Base-by-base conservation (phyloP, 1,139 yeast genomes). In the Geotrichum phurueaensis region DNA sequence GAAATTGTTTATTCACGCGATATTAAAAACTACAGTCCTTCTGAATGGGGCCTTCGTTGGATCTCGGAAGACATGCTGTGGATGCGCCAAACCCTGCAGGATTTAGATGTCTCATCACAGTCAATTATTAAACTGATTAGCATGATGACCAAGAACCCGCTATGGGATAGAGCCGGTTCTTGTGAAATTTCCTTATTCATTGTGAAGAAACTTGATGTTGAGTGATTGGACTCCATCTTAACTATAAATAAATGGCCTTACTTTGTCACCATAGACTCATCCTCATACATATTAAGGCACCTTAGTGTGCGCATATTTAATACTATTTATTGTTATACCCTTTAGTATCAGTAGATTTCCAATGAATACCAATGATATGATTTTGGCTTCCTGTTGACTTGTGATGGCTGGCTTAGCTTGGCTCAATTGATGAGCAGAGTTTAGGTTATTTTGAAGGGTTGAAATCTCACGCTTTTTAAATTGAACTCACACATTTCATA, bases 11-110 rank as follows among this genome's bases (percentile, higher is more conserved):
- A 65, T 54, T 36, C 60, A 4, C 53, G 61, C 12, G 39, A 59
- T 33, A 45, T 64, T 12, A 59, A 62, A 5, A 60, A 60, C 27
- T 61, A 63, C 39, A 48, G 60, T 13, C 61, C 66, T 39, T 27
- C 57, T 27, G 65, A 67, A 51, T 69, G 72, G 72, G 70, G 71
- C 10, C 60, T 59, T 47, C 53, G 66, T 6, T 69, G 71, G 71
- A 58, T 67, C 18, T 60, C 64, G 15, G 67, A 67, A 56, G 69
- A 67, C 55, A 59, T 66, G 29, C 65, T 64, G 6, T 67, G 70
- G 70, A 60, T 67, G 39, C 56, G 65, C 20, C 39, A 61, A 6
- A 58, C 65, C 2, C 59, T 66, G 31, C 57, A 58, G 15, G 54
- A 50, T n/a, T 56, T 63, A 9, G 67, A 63, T n/a, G 59, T 62